Conservation (phyloP, 2,329 filamentous ascomycete genomes). For the Colletotrichum orbiculare region DNA sequence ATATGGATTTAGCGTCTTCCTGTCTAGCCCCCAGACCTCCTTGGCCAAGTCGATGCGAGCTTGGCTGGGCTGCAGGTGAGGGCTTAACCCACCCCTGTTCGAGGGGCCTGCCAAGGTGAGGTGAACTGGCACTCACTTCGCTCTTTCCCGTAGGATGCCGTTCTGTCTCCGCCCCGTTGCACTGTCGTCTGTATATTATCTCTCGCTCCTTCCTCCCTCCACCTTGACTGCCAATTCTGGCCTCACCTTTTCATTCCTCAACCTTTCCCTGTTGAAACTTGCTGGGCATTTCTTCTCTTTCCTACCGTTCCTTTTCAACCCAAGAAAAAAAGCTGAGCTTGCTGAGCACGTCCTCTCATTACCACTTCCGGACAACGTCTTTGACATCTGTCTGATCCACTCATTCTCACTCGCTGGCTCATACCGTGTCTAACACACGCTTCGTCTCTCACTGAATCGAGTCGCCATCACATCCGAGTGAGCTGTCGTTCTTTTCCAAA, state of each 20-base stretch:
- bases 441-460: conserved; percentile 34
- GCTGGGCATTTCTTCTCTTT: conserved; percentile 37
- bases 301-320: conserved; percentile 33
- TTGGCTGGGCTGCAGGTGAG: conserved; percentile 22
- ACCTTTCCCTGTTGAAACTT: conserved; percentile 38
- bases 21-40: conserved; percentile 15
- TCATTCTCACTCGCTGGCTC: conserved; percentile 41
- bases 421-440: conserved; percentile 28
- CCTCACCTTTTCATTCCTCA: conserved; percentile 35
- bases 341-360: conserved; percentile 52
- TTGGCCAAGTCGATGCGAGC: not conserved
- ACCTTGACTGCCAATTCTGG: conserved; percentile 8
- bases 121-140: conserved; percentile 24
- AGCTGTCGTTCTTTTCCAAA: conserved; percentile 41
- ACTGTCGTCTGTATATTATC: conserved; percentile 20
- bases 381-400: conserved; percentile 44
- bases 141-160: conserved; percentile 18
- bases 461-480: conserved; percentile 37
- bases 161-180: not conserved
- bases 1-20: conserved; percentile 22
- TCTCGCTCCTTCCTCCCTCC: conserved; percentile 15
- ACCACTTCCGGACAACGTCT: conserved; percentile 40
- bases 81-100: not conserved
- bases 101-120: not conserved
- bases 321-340: conserved; percentile 36